Evolutionary conservation across 2,329 filamentous ascomycete species (phyloP), one percentile per base, ranked within the genome.

Genomic region (Pestalotiopsis sp.): DNA sequence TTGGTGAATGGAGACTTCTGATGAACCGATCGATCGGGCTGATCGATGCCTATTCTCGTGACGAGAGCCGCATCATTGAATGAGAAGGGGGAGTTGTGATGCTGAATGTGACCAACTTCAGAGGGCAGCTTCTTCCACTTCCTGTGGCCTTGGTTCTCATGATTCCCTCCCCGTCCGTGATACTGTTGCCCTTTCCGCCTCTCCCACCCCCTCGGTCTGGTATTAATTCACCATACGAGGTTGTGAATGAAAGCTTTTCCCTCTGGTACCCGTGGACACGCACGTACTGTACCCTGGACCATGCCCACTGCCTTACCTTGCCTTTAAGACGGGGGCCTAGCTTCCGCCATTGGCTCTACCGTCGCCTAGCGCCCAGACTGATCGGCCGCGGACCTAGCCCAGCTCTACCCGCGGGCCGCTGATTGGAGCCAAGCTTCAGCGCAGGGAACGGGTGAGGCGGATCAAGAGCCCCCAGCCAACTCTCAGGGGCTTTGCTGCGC

Each of bases 311-410:
- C 45, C 45, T 52, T 52, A 52, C 45, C 45, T 52, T 52, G 45
- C 45, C 45, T 38, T 62, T 27, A 36, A 36, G 27, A 20, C 64
- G 23, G 45, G 45, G 64, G 36, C 9, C 40, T 23, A 45, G 17
- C 31, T 66, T 23, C 64, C 49, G 64, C 23, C 27, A 56, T 66
- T 66, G 25, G 64, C 45, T 57, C 23, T 38, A 11, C 64, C 27
- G 23, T 11, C 9, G 17, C 64, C 31, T 66, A 57, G 64, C 49
- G 41, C 31, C 64, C 59, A 20, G 14, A 45, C 31, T 36, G 64
- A 66, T 66, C 64, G 64, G n/a, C 64, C 64, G 64, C 64, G 64
- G 64, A 38, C 27, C 64, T 25, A 36, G 20, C 64, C 31, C 41
- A 66, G 23, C 25, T 38, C 64, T 66, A 66, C 45, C 64, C 64